Evolutionary conservation across 108 stramenopile species (phyloP), one percentile per base, ranked within the genome.

Genomic region (Fragilariopsis cylindrus): DNA sequence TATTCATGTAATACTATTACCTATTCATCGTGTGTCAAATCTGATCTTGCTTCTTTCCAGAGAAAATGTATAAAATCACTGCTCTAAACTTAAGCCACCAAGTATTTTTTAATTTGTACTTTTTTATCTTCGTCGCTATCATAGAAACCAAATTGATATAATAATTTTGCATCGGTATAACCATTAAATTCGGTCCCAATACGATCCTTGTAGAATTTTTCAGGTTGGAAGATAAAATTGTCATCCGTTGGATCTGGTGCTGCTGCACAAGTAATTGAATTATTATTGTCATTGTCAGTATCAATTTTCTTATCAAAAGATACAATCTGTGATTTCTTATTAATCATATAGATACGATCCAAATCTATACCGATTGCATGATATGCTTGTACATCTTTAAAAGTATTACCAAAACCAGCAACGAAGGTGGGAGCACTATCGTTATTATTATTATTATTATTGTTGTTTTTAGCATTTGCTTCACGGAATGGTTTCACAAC

Each of bases 341-440:
- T 82, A 62, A 90, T 76, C 46, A 94, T 81, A 78, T 83, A 94
- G 47, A 90, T 94, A 69, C 90, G 74, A 60, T 83, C 13, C 18
- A 81, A 66, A 39, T 85, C 72, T 44, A 91, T 87, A 15, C 89
- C 88, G 2, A 81, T 86, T 78, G 82, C 86, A 71, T 88, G 79
- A 78, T 91, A 91, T 0, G 90, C 92, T 45, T 79, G 83, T 13
- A 81, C 80, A 77, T 94, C 92, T 47, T 80, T 87, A 13, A 69
- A 44, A 46, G 85, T 90, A 57, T 94, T 94, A 42, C 92, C 92
- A 77, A 94, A 90, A 2, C 87, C 92, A 47, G 88, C 90, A 5
- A 87, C 52, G 65, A 94, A 89, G 19, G 90, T 71, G 9, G 9
- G 12, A 13, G 12, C 9, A 52, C 12, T 13, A 52, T 52, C 50